phyloP scores from a whole-genome alignment of 2,329 filamentous ascomycete species.

The Zymoseptoria passerinii region DNA sequence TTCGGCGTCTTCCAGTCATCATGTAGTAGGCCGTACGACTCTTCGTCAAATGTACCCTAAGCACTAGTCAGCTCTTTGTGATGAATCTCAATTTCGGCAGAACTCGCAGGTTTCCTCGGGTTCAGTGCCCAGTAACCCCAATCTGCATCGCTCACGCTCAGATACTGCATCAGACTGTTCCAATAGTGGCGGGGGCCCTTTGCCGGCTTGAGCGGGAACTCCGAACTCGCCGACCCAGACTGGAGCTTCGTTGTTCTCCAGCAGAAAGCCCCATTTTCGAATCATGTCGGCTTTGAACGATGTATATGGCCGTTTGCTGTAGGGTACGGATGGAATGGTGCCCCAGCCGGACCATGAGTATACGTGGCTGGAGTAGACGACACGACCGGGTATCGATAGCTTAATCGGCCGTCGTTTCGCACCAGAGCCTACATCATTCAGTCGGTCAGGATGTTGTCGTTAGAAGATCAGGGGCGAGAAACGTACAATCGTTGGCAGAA shows the following conservation, averaged over 20 bases:
- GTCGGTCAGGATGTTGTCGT: too few species aligned
- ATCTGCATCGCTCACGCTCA: conserved; percentile 48
- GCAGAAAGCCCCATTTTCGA: conserved; percentile 57
- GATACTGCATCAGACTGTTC: conserved; percentile 53
- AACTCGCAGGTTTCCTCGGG: conserved; percentile 52
- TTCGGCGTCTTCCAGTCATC: conserved; percentile 54
- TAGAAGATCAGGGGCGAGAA: too few species aligned
- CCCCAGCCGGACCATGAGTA: conserved; percentile 63
- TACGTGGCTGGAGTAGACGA: conserved; percentile 62
- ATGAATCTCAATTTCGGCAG: conserved; percentile 26
- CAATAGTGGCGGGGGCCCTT: conserved; percentile 57
- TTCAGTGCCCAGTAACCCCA: conserved; percentile 62
- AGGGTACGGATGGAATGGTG: conserved; percentile 45
- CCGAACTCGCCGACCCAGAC: conserved; percentile 65
- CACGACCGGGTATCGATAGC: conserved; percentile 46
- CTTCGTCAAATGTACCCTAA: conserved; percentile 29
- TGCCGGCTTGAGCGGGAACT: conserved; percentile 44
- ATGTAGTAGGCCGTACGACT: conserved; percentile 54
- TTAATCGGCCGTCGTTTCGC: conserved; percentile 49
- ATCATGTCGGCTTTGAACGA: conserved; percentile 58
- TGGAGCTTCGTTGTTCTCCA: conserved; percentile 48
- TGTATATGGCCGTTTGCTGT: conserved; percentile 51
- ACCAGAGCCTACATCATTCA: conserved; percentile 37
- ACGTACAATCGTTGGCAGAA: conserved; percentile 50
- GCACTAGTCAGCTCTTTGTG: neutral